These are phyloP conservation scores for Lachancea dasiensis DNA, from an alignment of 805 yeast species.

Conservation along the genomic window DNA sequence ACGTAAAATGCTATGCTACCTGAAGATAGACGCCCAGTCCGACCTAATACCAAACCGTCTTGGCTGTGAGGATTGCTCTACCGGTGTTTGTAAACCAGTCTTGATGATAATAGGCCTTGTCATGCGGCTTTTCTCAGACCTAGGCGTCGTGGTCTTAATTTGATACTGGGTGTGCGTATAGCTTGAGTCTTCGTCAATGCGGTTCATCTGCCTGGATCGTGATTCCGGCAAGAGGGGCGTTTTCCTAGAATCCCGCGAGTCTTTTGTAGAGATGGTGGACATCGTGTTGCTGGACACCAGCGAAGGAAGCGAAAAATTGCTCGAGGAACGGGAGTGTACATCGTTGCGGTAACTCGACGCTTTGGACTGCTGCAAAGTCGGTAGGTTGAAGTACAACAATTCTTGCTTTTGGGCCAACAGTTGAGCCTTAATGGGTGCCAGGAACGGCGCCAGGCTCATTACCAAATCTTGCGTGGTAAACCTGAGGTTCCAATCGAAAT, in stretches of 20 bases:
- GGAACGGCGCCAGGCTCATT: conserved; percentile 64
- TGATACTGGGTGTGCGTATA: not conserved
- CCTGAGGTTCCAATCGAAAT: conserved; percentile 79
- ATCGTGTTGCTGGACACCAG: conserved; percentile 37
- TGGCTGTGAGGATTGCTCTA: conserved; percentile 2
- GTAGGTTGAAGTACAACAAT: conserved; percentile 23
- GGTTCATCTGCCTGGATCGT: conserved; percentile 11
- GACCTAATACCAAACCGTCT: conserved; percentile 12
- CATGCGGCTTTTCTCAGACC: conserved; percentile 6
- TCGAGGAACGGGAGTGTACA: conserved; percentile 28
- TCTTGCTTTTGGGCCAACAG: conserved; percentile 21
- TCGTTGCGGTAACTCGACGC: conserved; percentile 13
- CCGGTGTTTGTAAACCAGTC: conserved; percentile 13
- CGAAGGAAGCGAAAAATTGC: conserved; percentile 37
- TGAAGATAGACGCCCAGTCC: conserved; percentile 20
- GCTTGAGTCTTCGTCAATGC: conserved; percentile 15
- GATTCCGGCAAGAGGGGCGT: conserved; percentile 11
- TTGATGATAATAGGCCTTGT: conserved; percentile 19
- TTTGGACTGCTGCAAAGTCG: conserved; percentile 15
- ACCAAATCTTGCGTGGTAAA: conserved; percentile 67
- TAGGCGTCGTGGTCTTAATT: not conserved
- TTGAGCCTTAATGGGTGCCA: conserved; percentile 58
- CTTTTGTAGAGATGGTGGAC: conserved; percentile 23
- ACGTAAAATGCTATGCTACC: conserved; percentile 5
- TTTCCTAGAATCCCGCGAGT: conserved; percentile 14